A percentile compares a stretch with the other conserved stretches of the same genome.
Evolutionary conservation across 2,329 filamentous ascomycete species (phyloP).

Genomic region (Ceratocystis eucalypticola): DNA sequence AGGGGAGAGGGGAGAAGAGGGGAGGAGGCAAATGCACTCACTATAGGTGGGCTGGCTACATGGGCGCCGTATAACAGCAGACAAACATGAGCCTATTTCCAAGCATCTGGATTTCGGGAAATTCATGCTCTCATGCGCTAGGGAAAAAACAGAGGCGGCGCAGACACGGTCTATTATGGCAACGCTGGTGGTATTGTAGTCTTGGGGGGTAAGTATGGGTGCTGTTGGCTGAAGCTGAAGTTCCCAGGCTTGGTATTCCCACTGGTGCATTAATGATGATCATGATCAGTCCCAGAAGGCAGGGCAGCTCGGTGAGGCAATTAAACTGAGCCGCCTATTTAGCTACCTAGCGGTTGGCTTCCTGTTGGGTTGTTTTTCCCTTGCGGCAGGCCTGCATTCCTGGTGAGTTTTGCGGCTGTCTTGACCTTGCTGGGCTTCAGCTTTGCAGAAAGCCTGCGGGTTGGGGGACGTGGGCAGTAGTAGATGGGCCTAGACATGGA

Average conservation of each 20-base stretch:
- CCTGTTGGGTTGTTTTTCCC: not conserved
- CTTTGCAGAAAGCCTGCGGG: not conserved
- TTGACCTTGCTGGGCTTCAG: not conserved
- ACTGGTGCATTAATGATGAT: conserved; percentile 8
- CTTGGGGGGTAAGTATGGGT: not conserved
- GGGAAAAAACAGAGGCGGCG: not conserved
- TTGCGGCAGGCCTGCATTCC: not conserved
- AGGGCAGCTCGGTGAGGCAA: not conserved
- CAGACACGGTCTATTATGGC: not conserved
- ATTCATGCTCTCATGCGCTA: conserved; percentile 5
- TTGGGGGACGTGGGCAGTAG: not conserved
- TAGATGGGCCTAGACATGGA: not conserved
- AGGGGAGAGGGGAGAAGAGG: not conserved
- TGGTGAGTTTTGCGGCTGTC: not conserved
- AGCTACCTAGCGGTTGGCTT: not conserved
- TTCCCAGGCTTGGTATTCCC: not conserved
- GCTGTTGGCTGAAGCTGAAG: not conserved
- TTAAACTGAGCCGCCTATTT: not conserved
- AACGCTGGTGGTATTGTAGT: not conserved
- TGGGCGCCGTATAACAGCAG: not conserved
- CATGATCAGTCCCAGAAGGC: not conserved
- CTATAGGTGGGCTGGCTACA: not conserved
- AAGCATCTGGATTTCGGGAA: conserved; percentile 1
- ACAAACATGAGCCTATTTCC: not conserved
- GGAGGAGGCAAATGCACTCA: not conserved